These are phyloP conservation scores for Phylloporus arenicola DNA, from an alignment of 768 basidiomycete genomes.

Conservation along the genomic window DNA sequence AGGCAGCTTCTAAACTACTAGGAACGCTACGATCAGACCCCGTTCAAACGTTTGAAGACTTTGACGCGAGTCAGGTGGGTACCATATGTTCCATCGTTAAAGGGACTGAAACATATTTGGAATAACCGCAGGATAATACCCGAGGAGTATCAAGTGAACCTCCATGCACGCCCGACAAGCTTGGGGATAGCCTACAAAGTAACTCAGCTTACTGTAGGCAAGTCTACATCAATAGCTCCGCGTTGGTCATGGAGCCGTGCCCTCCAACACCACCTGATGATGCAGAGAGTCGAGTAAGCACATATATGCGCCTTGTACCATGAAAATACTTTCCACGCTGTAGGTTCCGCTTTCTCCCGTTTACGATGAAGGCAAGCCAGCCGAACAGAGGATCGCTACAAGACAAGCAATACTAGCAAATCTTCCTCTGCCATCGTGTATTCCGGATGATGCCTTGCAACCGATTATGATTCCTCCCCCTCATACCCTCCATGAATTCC, in stretches of 20 bases:
- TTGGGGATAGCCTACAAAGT: conserved; percentile 21
- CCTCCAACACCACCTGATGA: neutral
- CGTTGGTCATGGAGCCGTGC: conserved; percentile 2
- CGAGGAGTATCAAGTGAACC: neutral
- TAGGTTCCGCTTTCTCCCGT: conserved; percentile 1
- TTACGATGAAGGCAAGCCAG: conserved; percentile 5
- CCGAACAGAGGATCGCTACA: conserved; percentile 43
- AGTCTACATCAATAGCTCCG: conserved; percentile 7
- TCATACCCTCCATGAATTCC: conserved; percentile 64
- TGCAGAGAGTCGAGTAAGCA: conserved; percentile 13
- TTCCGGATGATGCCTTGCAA: conserved; percentile 60
- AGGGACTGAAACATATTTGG: neutral
- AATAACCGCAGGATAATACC: neutral
- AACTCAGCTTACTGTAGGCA: conserved; percentile 24
- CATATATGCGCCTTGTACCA: conserved; percentile 10
- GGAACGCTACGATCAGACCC: neutral
- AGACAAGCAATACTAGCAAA: conserved; percentile 52
- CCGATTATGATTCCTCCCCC: conserved; percentile 64
- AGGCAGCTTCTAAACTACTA: neutral
- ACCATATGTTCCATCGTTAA: neutral
- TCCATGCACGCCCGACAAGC: conserved; percentile 18
- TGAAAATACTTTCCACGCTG: neutral
- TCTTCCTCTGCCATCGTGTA: conserved; percentile 58
- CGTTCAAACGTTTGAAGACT: neutral
- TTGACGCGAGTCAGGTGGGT: conserved; percentile 4